Base-by-base conservation (phyloP, 208 protist genomes). In the Blastocrithidia nonstop region DNA sequence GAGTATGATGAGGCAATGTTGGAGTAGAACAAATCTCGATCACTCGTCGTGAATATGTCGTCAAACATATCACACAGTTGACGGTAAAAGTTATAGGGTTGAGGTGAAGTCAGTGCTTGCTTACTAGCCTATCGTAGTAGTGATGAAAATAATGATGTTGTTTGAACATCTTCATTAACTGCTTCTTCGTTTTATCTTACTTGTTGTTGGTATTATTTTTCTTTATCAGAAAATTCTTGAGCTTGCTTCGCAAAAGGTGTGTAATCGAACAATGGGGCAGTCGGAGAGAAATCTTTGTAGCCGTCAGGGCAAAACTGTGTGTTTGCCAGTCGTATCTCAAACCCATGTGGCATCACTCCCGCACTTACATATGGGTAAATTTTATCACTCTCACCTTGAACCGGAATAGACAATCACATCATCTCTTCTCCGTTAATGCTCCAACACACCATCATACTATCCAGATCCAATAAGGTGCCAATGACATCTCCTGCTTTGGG, bases 321-420 rank as follows among this genome's bases (percentile, higher is more conserved):
- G 47, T 89, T 25, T 19, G 57, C 59, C 23, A 93, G 66, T 6
- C 75, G 76, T 21, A 93, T 58, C 45, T 71, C 15, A 93, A 61
- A 0, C 61, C 67, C 21, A 49, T 54, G 37, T 45, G 43, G 43
- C 28, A 73, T 76, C 5, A 76, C 66, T 6, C 71, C 49, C 16
- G 75, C 83, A 48, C 84, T 89, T 28, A 93, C 70, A 68, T 80
- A 93, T 13, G 84, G 84, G 44, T 79, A 93, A 49, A 93, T 87
- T 23, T 71, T 56, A 51, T 88, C 77, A 21, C 73, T 70, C 22
- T 80, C 69, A 21, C 73, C 68, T 39, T 85, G 73, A 26, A 57
- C 61, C 9, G 76, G 77, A 9, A 89, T 57, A 9, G 76, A 59
- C 31, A 93, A 64, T 68, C 73, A 80, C 55, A 67, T 73, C 31